Evolutionary conservation across 2,329 filamentous ascomycete species (phyloP).

Genomic region (Rhynchosporium graminicola): DNA sequence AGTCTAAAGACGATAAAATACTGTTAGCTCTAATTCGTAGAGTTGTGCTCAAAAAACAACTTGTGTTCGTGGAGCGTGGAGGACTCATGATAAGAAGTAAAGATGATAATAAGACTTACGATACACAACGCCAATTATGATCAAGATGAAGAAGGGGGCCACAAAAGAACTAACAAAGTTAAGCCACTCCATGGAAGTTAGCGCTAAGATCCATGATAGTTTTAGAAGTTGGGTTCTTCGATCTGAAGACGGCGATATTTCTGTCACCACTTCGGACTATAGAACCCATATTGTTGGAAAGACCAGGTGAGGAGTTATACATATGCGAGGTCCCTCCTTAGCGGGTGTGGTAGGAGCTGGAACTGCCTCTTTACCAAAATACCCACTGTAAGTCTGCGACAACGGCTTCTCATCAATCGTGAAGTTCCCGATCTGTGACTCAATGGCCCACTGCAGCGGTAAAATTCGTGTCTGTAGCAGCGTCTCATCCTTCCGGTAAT

Average conservation of each 20-base stretch:
- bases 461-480: constrained; percentile 21
- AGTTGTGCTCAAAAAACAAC: background rate
- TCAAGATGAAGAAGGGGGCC: constrained; percentile 34
- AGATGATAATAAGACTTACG: constrained; percentile 6
- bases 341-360: background rate
- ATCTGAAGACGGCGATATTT: no score
- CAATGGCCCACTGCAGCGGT: constrained; percentile 34
- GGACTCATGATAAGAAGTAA: background rate
- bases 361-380: constrained; percentile 14
- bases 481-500: constrained; percentile 24
- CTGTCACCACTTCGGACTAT: no score
- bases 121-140: constrained; percentile 35
- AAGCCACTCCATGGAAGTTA: no score
- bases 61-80: background rate
- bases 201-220: no score
- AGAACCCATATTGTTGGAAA: no score
- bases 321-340: constrained; percentile 1
- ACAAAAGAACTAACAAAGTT: constrained; percentile 23
- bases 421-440: constrained; percentile 31
- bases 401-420: constrained; percentile 26
- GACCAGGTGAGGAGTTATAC: no score
- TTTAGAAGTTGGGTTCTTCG: no score
- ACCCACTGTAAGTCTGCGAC: constrained; percentile 27
- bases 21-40: no score
- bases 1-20: constrained; percentile 13